A percentile compares a stretch with the other conserved stretches of the same genome.
Evolutionary conservation across 2,329 filamentous ascomycete genomes (phyloP).

Genomic region (Trichophyton benhamiae): DNA sequence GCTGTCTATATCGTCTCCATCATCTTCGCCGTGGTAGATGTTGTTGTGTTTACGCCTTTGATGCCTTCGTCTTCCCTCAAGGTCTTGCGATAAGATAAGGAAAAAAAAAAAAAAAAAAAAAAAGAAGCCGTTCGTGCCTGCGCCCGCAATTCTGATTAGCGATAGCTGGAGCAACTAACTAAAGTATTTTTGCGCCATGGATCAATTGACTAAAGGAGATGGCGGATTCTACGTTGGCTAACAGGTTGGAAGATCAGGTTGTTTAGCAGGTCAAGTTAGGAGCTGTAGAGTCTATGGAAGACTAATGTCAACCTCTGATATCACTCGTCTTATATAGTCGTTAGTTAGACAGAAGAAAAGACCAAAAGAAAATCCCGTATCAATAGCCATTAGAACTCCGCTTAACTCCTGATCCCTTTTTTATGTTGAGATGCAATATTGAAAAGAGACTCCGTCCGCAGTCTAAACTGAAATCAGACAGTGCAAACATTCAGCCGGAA

Average conservation of each 20-base stretch:
- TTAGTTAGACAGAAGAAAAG: not conserved
- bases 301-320: not conserved
- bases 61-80: not conserved
- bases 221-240: no score
- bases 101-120: not conserved
- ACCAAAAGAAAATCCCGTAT: not conserved
- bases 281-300: not conserved
- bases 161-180: not conserved
- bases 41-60: not conserved
- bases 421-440: not conserved
- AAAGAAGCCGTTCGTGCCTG: not conserved
- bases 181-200: not conserved
- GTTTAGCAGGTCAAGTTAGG: not conserved
- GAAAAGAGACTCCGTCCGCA: conserved; percentile 5
- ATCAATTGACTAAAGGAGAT: no score
- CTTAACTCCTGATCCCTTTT: not conserved
- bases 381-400: not conserved
- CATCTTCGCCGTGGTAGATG: not conserved
- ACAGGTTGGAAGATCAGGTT: not conserved
- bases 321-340: not conserved
- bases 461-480: not conserved
- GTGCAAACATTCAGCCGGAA: not conserved
- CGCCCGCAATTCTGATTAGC: conserved; percentile 1
- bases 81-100: not conserved
- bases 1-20: not conserved